Conservation (phyloP, 805 yeast species). For the Naumovozyma baii region DNA sequence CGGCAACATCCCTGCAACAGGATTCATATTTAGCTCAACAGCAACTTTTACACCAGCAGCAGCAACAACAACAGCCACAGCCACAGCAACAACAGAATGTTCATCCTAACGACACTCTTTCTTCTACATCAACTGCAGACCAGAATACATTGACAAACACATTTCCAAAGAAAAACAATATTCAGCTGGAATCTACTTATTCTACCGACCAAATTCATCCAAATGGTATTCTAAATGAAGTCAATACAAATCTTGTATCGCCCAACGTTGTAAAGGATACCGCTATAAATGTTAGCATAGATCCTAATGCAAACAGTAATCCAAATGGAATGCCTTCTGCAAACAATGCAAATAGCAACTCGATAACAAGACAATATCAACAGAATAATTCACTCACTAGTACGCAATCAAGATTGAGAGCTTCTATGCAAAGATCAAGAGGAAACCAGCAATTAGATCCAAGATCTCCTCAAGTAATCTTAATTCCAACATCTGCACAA, state of each 20-base stretch:
- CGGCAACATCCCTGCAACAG: conserved; percentile 4
- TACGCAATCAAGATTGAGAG: conserved; percentile 9
- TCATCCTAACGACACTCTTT: background rate
- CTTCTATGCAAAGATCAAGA: conserved; percentile 9
- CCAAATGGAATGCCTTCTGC: background rate
- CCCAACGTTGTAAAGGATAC: too few species aligned
- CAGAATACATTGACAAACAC: conserved; percentile 3
- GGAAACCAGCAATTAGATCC: conserved; percentile 31
- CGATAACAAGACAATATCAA: conserved; percentile 2
- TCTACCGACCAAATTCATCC: background rate
- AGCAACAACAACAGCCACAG: conserved; percentile 3
- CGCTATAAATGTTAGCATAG: background rate
- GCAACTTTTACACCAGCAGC: conserved; percentile 4
- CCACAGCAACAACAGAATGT: conserved; percentile 1
- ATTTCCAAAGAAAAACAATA: background rate
- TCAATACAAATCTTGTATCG: background rate
- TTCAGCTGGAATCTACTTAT: background rate
- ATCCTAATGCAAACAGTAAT: background rate
- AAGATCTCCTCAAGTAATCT: conserved; percentile 39
- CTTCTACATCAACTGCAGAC: conserved; percentile 1
- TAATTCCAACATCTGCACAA: conserved; percentile 50
- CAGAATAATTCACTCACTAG: conserved; percentile 11
- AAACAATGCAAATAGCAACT: background rate
- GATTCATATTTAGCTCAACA: conserved; percentile 3
- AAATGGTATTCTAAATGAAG: background rate